Percentiles rank a stretch among this genome's conserved stretches.
Conservation (phyloP, 129 eudicot species). For the Pittosporum tobira region DNA sequence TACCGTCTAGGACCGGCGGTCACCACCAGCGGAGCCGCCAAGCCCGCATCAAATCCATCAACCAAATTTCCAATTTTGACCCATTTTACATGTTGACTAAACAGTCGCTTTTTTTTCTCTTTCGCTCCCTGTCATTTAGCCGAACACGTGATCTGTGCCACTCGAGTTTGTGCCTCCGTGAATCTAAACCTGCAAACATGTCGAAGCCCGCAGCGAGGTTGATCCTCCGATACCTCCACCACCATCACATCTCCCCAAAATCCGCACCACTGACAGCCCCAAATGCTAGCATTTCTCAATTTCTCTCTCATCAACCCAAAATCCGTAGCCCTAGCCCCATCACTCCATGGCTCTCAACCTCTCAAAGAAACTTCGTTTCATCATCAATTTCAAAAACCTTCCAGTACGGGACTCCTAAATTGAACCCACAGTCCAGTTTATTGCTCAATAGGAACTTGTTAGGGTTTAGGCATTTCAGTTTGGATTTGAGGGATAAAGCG, state of each 20-base stretch:
- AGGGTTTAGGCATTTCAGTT: constrained; percentile 50
- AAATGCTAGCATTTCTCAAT: constrained; percentile 25
- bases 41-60: no score
- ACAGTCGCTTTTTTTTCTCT: background rate
- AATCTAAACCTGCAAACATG: constrained; percentile 52
- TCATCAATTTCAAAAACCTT: constrained; percentile 20
- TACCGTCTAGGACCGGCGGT: no score
- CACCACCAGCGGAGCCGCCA: no score
- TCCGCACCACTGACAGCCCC: constrained; percentile 26
- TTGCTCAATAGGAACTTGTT: constrained; percentile 17
- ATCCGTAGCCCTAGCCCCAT: constrained; percentile 1
- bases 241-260: constrained; percentile 28
- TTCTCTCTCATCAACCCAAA: constrained; percentile 23
- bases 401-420: constrained; percentile 5
- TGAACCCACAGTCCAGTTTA: constrained; percentile 18
- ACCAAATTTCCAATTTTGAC: no score
- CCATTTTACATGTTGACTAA: no score
- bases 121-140: constrained; percentile 12
- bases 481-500: constrained; percentile 34
- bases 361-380: constrained; percentile 19
- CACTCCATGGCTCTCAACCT: constrained; percentile 19
- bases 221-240: constrained; percentile 31
- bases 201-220: constrained; percentile 55
- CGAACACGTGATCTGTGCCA: constrained; percentile 24
- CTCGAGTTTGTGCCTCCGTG: constrained; percentile 48